Base-by-base conservation (phyloP, 1,284 basidiomycete genomes). In the Taiwanofungus camphoratus region DNA sequence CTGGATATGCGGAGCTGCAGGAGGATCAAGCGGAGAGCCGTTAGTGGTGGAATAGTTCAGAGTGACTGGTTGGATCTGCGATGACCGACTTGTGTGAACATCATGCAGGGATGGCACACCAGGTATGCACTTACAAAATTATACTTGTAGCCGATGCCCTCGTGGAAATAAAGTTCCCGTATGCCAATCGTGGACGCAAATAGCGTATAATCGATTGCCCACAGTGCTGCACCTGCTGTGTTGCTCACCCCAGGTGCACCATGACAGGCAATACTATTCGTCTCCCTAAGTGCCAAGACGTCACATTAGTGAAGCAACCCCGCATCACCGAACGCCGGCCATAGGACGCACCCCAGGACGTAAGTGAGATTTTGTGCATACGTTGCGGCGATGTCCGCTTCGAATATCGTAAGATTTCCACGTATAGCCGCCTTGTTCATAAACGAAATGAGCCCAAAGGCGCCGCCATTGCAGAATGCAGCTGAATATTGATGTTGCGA, bases 231-330 rank as follows among this genome's bases (percentile, higher is more conserved):
- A 26, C 82, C 84, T 8, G 76, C 84, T 1, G 77, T 76, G 54
- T 87, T 80, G 57, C 79, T 81, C 13, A 84, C 76, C 3, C 76
- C 76, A 22, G 82, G 79, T 7, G 78, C 74, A 44, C 84, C 83
- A 67, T 68, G 70, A 51, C 68, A 68, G 1, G 64, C 62, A 35
- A 58, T 55, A 46, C 58, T 61, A 29, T 59, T 62, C 11, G 62
- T 64, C 43, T 64, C 64, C 0, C 56, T 53, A 26, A n/a, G n/a
- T 18, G 11, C 31, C 7, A 8, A 39, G 4, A 4, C 7, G n/a
- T 23, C 15, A 4, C 26, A 22, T 36, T 9, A 41, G 29, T 21
- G 8, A 15, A 20, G 16, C 27, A 33, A 31, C 15, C 22, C 20
- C 31, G 22, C 19, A 33, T 22, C 34, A 30, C 23, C 8, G n/a